Evolutionary conservation across 495 filamentous ascomycete species (phyloP).

Genomic region (Cercophora sp.): DNA sequence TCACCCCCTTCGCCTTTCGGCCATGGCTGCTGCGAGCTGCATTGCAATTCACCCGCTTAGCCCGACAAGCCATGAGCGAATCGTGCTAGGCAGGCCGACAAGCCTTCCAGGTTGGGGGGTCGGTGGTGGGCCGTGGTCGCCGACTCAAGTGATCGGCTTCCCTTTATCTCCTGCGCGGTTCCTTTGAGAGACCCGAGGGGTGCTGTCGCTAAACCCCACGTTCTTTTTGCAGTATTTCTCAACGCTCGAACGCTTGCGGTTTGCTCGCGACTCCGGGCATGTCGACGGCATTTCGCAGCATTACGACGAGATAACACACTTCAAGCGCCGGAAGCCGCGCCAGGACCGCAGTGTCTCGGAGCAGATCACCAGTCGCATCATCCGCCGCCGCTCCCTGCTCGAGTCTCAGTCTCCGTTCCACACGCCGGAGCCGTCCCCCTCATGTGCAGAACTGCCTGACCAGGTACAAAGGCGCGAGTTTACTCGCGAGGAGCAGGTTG

Average conservation of each 20-base stretch:
- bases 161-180: no score
- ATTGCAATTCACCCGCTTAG: conserved; percentile 21
- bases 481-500: conserved; percentile 65
- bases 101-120: no score
- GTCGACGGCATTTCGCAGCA: conserved; percentile 38
- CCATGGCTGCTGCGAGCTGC: conserved; percentile 19
- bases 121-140: conserved; percentile 12
- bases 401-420: conserved; percentile 42
- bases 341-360: conserved; percentile 35
- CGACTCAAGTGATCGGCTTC: conserved; percentile 9
- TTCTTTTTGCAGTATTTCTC: conserved; percentile 57
- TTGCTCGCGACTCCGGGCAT: conserved; percentile 49
- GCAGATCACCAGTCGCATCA: conserved; percentile 29
- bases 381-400: conserved; percentile 24
- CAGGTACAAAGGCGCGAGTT: conserved; percentile 54
- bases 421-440: conserved; percentile 59
- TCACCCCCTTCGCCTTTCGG: conserved; percentile 18
- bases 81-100: conserved; percentile 8
- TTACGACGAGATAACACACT: conserved; percentile 40
- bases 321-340: conserved; percentile 34
- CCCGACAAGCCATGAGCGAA: conserved; percentile 16
- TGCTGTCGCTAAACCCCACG: conserved; percentile 16
- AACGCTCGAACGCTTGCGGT: conserved; percentile 59
- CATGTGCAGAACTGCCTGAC: conserved; percentile 65
- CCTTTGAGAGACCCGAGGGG: no score